Base-by-base conservation (phyloP, 768 basidiomycete genomes). In the Termitomyces sp. region DNA sequence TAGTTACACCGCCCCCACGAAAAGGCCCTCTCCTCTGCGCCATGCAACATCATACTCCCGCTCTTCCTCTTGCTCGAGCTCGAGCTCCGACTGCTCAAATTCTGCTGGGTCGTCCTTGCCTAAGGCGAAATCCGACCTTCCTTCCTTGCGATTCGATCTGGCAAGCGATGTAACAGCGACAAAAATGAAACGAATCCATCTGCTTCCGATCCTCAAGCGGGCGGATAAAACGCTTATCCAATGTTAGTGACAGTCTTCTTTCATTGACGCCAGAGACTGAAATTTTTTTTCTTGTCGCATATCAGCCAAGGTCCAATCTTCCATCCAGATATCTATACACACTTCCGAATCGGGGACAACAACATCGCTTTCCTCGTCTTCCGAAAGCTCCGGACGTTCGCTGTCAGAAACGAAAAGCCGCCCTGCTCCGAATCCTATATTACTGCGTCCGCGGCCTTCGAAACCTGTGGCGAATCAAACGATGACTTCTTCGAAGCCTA, bases 1-100 rank as follows among this genome's bases (percentile, higher is more conserved):
- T 8, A 56, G 55, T 52, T 63, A 60, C 36, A 60, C 62, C 5
- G 56, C 62, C 14, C 55, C 50, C 10, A 63, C 62, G 2, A 63
- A 63, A 50, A 41, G 32, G 0, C 62, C 62, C 23, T 63, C 62
- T 30, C 62, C 62, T 12, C 50, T 63, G 18, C 62, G 62, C 35
- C 52, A 60, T 55, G 58, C 62, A 7, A 63, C 62, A 57, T 63
- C 59, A 5, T 63, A 60, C 30, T 55, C 59, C 0, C 51, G 40
- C 13, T 57, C 58, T 33, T 54, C 51, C 20, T 55, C 58, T 16
- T 13, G 38, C 41, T 48, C 47, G 32, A 51, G 59, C 32, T 32
- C 55, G 32, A 51, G 59, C 32, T 32, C 55, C 0, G 41, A 50
- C 28, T 20, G 26, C 20, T 50, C 56, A 16, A 20, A 32, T 43